Base-by-base conservation (phyloP, 371 early-diverging fungal species). In the Parasitella parasitica region DNA sequence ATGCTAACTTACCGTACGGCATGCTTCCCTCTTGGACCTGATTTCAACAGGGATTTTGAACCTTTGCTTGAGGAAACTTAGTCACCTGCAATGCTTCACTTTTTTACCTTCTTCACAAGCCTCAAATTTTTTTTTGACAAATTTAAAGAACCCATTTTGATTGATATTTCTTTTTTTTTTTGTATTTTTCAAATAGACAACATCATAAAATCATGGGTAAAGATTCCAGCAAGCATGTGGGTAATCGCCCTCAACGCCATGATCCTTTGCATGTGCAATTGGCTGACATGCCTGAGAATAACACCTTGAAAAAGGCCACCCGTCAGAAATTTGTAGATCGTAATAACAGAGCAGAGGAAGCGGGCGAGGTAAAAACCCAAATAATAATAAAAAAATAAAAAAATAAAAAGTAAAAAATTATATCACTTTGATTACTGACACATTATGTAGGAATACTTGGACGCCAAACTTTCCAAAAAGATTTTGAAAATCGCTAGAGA, bases 381-480 rank as follows among this genome's bases (percentile, higher is more conserved):
- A n/a, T n/a, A n/a, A n/a, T n/a, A n/a, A n/a, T 32, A 54, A 52
- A 28, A 24, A 59, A 52, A 35, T 26, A n/a, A n/a, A 35, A 46
- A 30, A 37, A 54, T 54, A 38, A n/a, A 8, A 55, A 26, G 6
- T 32, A 11, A 51, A 13, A 22, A 26, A 11, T 2, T 32, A 32
- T 32, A 32, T 11, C 6, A 32, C 6, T 32, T 2, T 32, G 32
- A 32, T 32, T n/a, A 32, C 11, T 32, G 11, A 32, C 32, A 32
- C 6, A 8, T 1, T 0, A 7, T 22, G 6, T 62, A 89, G 85
- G 87, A 86, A 63, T 89, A 90, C 62, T 83, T 97, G 30, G 97
- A 97, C 66, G 82, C 92, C 49, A 96, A 94, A 71, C 83, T 93
- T 30, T 95, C 97, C 6, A 83, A 84, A 66, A 93, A 91, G 70